These are phyloP conservation scores for Batrachochytrium dendrobatidis DNA, from an alignment of 371 early-diverging fungal genomes.

Conservation along the genomic window DNA sequence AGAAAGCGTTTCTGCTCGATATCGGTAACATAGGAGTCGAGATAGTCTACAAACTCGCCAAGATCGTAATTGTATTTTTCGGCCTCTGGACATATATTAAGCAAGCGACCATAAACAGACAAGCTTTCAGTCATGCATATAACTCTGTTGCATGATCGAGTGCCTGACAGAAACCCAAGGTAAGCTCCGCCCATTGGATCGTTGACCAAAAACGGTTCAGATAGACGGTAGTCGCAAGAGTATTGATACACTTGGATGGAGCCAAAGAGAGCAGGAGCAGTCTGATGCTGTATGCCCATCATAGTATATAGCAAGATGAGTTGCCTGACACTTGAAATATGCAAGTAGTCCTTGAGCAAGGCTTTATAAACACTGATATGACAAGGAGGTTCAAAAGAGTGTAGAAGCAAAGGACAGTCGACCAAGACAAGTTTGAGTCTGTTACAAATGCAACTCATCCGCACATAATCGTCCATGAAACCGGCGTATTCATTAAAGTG, in stretches of 20 bases:
- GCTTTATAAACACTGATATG: not conserved
- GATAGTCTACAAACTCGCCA: not conserved
- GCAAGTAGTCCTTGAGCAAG: not conserved
- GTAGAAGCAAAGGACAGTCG: too few species aligned
- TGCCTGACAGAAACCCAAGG: not conserved
- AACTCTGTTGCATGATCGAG: not conserved
- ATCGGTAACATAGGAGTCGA: not conserved
- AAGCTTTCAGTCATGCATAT: not conserved
- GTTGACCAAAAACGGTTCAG: not conserved
- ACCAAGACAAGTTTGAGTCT: too few species aligned
- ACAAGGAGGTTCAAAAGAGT: too few species aligned
- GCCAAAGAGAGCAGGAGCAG: not conserved
- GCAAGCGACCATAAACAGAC: not conserved
- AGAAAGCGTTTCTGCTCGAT: not conserved
- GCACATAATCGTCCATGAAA: too few species aligned
- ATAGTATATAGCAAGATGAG: not conserved
- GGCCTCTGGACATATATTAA: not conserved
- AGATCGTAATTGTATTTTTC: conserved; percentile 1
- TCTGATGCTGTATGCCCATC: not conserved
- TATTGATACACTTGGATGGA: not conserved
- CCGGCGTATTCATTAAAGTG: too few species aligned
- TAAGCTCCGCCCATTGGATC: not conserved
- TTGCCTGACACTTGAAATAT: not conserved
- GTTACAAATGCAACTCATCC: too few species aligned
- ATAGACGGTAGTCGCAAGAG: not conserved